Base-by-base conservation (phyloP, 208 protist genomes). In the Wallacemonas rigidus region DNA sequence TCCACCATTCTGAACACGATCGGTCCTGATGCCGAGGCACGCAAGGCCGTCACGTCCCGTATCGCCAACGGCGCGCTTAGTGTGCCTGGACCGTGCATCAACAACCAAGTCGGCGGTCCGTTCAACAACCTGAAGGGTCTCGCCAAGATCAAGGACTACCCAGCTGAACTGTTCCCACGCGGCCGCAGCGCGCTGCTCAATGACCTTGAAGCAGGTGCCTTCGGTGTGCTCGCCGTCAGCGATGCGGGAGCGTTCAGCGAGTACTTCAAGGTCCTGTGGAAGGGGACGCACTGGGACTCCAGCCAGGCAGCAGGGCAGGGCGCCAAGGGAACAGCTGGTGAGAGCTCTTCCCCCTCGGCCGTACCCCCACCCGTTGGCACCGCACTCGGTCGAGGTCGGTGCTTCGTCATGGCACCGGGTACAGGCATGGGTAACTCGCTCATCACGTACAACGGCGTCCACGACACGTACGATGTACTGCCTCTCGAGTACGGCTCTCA, bases 251-350 rank as follows among this genome's bases (percentile, higher is more conserved):
- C 75, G 14, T 81, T 93, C 3, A 3, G 64, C 4, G 69, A 88
- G n/a, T 91, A 91, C 80, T 90, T 90, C 76, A 73, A 65, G 35
- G 64, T 88, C 12, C 74, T 93, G 82, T 93, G 88, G 88, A 79
- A 93, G 72, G 88, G 88, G 58, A 82, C 76, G 3, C 76, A 83
- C 55, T 87, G 85, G 85, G 50, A 67, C 8, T 35, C 57, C 12
- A 56, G 4, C n/a, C 61, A 83, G 70, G 2, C 60, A 44, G 57
- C 38, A 55, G 64, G 57, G 43, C 77, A 36, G 73, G 74, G 36
- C 80, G 68, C 26, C 26, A 26, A 26, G 26, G 26, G 26, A 26
- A 0, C 26, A 26, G 26, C 26, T 26, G 26, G 26, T 26, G 26
- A 26, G 26, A 26, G 26, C 26, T 26, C 26, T 26, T 26, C 26